Base-by-base conservation (phyloP, 768 basidiomycete genomes). In the Trametes elegans region DNA sequence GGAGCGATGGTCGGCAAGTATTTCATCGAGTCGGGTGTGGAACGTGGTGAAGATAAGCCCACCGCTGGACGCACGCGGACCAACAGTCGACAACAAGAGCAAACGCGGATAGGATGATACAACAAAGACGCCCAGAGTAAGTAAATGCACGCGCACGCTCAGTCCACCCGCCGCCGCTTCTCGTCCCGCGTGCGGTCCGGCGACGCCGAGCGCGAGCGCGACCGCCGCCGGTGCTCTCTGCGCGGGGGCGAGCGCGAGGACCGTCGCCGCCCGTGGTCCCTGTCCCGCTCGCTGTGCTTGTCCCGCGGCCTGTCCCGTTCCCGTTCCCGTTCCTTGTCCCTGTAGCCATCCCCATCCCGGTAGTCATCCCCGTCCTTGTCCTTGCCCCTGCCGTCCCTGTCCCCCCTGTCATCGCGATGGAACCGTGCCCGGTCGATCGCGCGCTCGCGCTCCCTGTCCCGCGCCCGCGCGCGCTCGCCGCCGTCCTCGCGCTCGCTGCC, bases 111-210 rank as follows among this genome's bases (percentile, higher is more conserved):
- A 28, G 16, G 5, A 23, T 9, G 21, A 32, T 16, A 28, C 28
- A 32, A 13, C 28, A 31, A 7, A 18, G 7, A 43, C n/a, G 0
- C 26, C n/a, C n/a, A n/a, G n/a, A n/a, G n/a, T n/a, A 24, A 26
- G 24, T 9, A 46, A 7, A 21, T 27, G 14, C 18, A 21, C 10
- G n/a, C 45, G n/a, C n/a, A 38, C n/a, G 9, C 5, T 67, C 55
- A 71, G 40, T 68, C 67, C 16, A 68, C 48, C 27, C 73, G 61
- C 36, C 72, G 64, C 42, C 72, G 68, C 62, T 74, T 74, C 19
- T 67, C 71, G 26, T 63, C 64, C 10, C 67, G 61, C 11, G 62
- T 64, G 21, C 52, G 32, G 21, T 69, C 67, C 13, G 53, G 49
- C 11, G 70, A 72, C 19, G 57, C 47, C 19, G 62, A 58, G 7